Evolutionary conservation across 768 basidiomycete species (phyloP).

Genomic region (Artomyces pyxidatus): DNA sequence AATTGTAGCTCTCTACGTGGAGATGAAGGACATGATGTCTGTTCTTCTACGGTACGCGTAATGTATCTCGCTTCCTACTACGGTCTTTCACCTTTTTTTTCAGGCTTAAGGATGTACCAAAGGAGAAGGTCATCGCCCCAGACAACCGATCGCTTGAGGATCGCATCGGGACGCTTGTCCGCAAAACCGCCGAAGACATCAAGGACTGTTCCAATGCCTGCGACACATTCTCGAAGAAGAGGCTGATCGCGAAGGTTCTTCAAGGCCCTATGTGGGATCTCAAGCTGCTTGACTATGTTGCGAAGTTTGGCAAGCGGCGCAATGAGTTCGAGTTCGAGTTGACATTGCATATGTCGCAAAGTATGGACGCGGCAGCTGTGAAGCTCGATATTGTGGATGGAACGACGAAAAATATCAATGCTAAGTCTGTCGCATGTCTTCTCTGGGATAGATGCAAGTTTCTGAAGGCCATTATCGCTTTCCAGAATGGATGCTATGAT

Average conservation of each 20-base stretch:
- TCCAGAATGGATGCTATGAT: constrained; percentile 14
- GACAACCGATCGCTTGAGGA: constrained; percentile 28
- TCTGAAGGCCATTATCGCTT: no score
- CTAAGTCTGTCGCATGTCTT: constrained; percentile 9
- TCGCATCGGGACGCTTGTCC: constrained; percentile 25
- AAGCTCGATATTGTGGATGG: constrained; percentile 10
- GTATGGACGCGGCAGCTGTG: constrained; percentile 5
- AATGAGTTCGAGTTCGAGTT: constrained; percentile 24
- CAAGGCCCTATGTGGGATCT: constrained; percentile 22
- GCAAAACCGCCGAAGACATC: constrained; percentile 20
- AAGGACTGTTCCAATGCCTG: constrained; percentile 20
- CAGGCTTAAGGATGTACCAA: constrained; percentile 26
- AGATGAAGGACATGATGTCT: constrained; percentile 44
- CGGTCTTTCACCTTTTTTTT: neutral
- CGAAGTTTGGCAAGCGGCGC: constrained; percentile 18
- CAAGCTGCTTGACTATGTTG: constrained; percentile 18
- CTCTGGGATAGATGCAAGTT: neutral
- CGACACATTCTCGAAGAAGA: constrained; percentile 26
- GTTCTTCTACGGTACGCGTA: constrained; percentile 6
- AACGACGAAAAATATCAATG: constrained; percentile 7
- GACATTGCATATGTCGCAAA: constrained; percentile 19
- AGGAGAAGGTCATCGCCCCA: constrained; percentile 21
- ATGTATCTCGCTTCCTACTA: neutral
- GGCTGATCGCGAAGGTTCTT: constrained; percentile 22
- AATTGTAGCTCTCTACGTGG: constrained; percentile 34